Conservation (phyloP, 768 basidiomycete species). For the Pleurotus giganteus region DNA sequence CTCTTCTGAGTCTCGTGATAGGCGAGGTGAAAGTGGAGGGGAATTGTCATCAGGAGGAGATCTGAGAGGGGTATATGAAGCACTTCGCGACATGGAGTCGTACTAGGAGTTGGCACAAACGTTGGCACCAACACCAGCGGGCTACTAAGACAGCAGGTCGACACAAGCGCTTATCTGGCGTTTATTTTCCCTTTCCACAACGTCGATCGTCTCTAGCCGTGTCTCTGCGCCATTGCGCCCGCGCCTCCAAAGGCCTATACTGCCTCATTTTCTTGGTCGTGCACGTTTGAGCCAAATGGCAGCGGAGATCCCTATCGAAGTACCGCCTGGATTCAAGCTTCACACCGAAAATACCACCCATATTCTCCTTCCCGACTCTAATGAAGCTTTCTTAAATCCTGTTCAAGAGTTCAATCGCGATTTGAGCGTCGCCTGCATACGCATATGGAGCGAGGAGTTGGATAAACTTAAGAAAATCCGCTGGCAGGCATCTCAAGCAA, state of each 20-base stretch:
- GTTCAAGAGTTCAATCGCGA: conserved; percentile 99
- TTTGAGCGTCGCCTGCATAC: conserved; percentile 86
- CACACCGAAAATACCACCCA: conserved; percentile 81
- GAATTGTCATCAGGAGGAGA: conserved; percentile 35
- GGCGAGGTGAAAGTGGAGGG: conserved; percentile 31
- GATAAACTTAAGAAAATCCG: conserved; percentile 60
- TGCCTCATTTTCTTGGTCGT: not conserved
- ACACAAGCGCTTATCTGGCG: not conserved
- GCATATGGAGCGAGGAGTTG: conserved; percentile 79
- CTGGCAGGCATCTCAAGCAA: conserved; percentile 55
- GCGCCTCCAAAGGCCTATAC: not conserved
- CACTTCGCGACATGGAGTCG: conserved; percentile 7
- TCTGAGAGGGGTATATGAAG: conserved; percentile 18
- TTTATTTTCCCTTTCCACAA: not conserved
- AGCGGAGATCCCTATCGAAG: conserved; percentile 23
- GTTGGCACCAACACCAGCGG: not conserved
- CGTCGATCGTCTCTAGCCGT: not conserved
- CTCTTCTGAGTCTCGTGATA: conserved; percentile 47
- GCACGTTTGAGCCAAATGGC: conserved; percentile 18
- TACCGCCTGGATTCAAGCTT: conserved; percentile 75
- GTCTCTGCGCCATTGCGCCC: not conserved
- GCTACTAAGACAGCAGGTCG: too few relatives aligned
- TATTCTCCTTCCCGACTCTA: conserved; percentile 69
- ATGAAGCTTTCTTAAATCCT: conserved; percentile 93
- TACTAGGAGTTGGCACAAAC: not conserved